Evolutionary conservation across 1,284 basidiomycete genomes (phyloP).

Genomic region (Flammula alnicola): DNA sequence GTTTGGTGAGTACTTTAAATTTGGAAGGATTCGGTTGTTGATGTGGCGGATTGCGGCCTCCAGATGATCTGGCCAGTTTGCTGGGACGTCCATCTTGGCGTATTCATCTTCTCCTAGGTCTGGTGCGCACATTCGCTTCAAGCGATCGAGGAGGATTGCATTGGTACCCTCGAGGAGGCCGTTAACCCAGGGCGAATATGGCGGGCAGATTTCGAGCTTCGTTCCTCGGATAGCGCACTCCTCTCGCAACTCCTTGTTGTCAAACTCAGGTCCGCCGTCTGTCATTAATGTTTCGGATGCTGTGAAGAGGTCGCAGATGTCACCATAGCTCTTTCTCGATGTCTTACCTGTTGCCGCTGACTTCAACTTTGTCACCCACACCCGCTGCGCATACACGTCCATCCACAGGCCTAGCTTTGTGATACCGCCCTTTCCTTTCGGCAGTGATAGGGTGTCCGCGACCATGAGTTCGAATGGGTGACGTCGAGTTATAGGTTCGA

Average conservation of each 20-base stretch:
- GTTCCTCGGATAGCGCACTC: conserved; percentile 32
- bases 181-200: conserved; percentile 46
- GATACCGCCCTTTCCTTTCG: conserved; percentile 37
- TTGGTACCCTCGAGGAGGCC: conserved; percentile 41
- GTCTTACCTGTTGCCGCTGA: conserved; percentile 29
- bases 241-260: conserved; percentile 33
- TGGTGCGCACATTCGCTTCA: conserved; percentile 34
- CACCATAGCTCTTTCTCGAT: conserved; percentile 24
- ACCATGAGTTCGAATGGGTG: too few species aligned
- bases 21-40: conserved; percentile 27
- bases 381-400: conserved; percentile 32
- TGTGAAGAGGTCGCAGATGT: conserved; percentile 29
- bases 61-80: conserved; percentile 37
- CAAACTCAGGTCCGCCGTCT: conserved; percentile 43
- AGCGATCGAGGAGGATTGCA: conserved; percentile 25
- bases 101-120: conserved; percentile 35
- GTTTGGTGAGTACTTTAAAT: conserved; percentile 15
- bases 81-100: conserved; percentile 19
- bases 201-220: conserved; percentile 28
- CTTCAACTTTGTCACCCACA: conserved; percentile 35
- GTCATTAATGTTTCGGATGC: conserved; percentile 39
- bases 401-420: conserved; percentile 32
- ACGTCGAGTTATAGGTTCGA: conserved; percentile 42
- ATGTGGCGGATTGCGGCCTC: conserved; percentile 32
- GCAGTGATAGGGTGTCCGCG: conserved; percentile 39